A percentile compares a stretch with the other conserved stretches of the same genome.
These are phyloP conservation scores for Omphalea diandra DNA, from an alignment of 441 rosid species.

Conservation along the genomic window DNA sequence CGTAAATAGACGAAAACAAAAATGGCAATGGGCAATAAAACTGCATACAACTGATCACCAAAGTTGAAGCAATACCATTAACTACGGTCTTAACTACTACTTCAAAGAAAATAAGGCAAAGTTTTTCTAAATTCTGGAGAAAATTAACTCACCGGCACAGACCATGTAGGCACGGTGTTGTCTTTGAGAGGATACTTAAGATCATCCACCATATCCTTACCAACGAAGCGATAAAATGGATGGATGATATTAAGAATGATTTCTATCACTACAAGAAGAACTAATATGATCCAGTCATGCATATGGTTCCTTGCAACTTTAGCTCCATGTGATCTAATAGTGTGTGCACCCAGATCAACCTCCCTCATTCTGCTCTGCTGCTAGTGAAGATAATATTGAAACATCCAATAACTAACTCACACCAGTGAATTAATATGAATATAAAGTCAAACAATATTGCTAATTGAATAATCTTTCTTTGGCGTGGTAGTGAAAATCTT, in stretches of 20 bases:
- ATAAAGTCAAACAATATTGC: too few relatives aligned
- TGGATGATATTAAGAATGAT: constrained; percentile 46
- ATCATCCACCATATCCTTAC: constrained; percentile 75
- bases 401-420: background rate
- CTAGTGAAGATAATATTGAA: constrained; percentile 9
- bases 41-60: constrained; percentile 56
- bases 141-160: constrained; percentile 62
- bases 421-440: background rate
- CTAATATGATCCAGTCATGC: constrained; percentile 84
- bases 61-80: background rate
- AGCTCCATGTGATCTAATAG: constrained; percentile 68
- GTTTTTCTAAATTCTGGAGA: background rate
- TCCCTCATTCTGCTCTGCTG: constrained; percentile 55
- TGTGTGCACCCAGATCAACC: constrained; percentile 50
- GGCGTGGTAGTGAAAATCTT: background rate
- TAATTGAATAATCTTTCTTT: too few relatives aligned
- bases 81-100: background rate
- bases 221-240: constrained; percentile 84
- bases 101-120: background rate
- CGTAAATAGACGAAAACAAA: constrained; percentile 52
- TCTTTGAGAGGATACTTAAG: constrained; percentile 70
- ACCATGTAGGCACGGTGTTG: constrained; percentile 75
- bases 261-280: constrained; percentile 60
- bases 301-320: constrained; percentile 54
- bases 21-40: constrained; percentile 53